phyloP scores from a whole-genome alignment of 352 stramenopile genomes.

The Phytophthora europaea region DNA sequence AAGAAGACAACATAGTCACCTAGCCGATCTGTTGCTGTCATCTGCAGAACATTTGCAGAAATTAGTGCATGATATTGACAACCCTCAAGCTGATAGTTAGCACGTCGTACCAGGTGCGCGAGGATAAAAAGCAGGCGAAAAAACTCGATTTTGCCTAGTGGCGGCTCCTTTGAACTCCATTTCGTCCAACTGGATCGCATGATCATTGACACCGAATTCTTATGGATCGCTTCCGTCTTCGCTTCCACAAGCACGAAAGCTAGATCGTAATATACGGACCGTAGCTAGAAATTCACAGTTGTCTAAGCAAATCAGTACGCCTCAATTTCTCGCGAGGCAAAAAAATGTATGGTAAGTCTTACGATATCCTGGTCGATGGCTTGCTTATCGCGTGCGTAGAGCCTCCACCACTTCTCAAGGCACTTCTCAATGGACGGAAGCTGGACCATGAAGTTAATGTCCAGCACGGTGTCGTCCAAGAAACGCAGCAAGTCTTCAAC shows the following conservation, averaged over 20 bases:
- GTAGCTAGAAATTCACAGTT: conserved; percentile 45
- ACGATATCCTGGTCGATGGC: conserved; percentile 67
- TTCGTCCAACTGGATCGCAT: conserved; percentile 75
- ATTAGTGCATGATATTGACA: conserved; percentile 8
- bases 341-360: conserved; percentile 6
- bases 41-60: conserved; percentile 42
- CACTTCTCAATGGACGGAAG: conserved; percentile 87
- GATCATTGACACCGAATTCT: conserved; percentile 85
- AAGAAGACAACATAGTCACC: conserved; percentile 84
- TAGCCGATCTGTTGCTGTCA: conserved; percentile 74
- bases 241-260: conserved; percentile 78
- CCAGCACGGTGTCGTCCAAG: conserved; percentile 75
- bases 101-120: conserved; percentile 64
- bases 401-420: conserved; percentile 68
- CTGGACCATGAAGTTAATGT: conserved; percentile 89
- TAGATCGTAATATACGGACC: conserved; percentile 75
- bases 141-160: conserved; percentile 68
- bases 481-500: conserved; percentile 77
- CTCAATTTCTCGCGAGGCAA: background rate
- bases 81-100: background rate
- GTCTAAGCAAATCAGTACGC: background rate
- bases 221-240: conserved; percentile 82
- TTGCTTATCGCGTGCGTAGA: conserved; percentile 56
- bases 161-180: conserved; percentile 67
- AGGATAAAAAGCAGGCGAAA: conserved; percentile 79